These are phyloP conservation scores for Colletotrichum orchidophilum DNA, from an alignment of 2,329 filamentous ascomycete species.

Conservation along the genomic window DNA sequence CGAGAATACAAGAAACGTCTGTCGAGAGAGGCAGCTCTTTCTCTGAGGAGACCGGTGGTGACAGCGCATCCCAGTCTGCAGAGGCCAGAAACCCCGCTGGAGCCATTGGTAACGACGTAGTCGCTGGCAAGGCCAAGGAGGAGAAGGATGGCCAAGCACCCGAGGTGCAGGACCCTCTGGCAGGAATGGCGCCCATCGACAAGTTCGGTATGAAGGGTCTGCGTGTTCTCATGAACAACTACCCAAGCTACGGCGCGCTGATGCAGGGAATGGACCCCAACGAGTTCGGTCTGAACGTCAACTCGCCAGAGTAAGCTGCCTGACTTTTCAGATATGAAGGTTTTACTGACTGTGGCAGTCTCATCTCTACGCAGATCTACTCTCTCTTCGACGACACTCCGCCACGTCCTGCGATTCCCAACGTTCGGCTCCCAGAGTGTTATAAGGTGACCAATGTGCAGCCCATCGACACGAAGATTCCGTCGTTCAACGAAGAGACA, in stretches of 20 bases:
- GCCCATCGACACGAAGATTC: conserved; percentile 71
- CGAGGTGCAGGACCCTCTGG: conserved; percentile 65
- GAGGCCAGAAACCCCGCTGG: conserved; percentile 54
- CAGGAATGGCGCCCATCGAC: conserved; percentile 69
- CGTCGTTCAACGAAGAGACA: conserved; percentile 74
- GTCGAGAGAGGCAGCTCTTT: conserved; percentile 54
- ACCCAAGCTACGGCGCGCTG: conserved; percentile 69
- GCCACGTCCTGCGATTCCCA: conserved; percentile 65
- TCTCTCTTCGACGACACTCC: conserved; percentile 69
- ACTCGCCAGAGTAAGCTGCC: conserved; percentile 63
- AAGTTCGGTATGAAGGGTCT: conserved; percentile 74
- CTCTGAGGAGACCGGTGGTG: conserved; percentile 53
- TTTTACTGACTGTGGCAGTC: conserved; percentile 46
- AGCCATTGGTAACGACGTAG: conserved; percentile 56
- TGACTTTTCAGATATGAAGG: neutral
- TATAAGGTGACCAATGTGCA: conserved; percentile 74
- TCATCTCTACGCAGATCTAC: conserved; percentile 67
- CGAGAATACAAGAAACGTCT: conserved; percentile 54
- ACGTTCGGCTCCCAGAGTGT: conserved; percentile 70
- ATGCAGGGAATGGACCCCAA: conserved; percentile 68
- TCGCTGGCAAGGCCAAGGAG: conserved; percentile 52
- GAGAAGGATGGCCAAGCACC: conserved; percentile 50
- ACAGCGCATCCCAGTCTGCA: conserved; percentile 42
- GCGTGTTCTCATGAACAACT: conserved; percentile 70
- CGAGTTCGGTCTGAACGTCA: conserved; percentile 66